phyloP scores from a whole-genome alignment of 2,329 filamentous ascomycete species.

The Fusarium irregulare region DNA sequence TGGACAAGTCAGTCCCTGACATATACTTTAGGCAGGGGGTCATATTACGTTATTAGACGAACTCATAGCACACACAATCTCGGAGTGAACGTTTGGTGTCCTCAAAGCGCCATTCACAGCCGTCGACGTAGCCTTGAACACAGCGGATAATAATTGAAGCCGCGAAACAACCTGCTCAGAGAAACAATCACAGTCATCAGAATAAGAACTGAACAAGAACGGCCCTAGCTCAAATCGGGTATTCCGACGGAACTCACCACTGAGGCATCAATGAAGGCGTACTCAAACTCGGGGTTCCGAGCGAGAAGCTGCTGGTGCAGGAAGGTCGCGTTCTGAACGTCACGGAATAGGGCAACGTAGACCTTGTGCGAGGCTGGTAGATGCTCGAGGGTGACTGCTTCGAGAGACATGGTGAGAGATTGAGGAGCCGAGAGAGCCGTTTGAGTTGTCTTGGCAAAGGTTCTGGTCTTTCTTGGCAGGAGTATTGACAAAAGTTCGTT shows the following conservation, averaged over 20 bases:
- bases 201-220: not conserved
- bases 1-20: conserved; percentile 51
- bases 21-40: not conserved
- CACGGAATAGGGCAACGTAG: conserved; percentile 78
- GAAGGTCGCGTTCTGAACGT: conserved; percentile 81
- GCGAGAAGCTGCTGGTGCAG: conserved; percentile 86
- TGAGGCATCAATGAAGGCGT: conserved; percentile 90
- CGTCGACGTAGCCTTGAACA: conserved; percentile 80
- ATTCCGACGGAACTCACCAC: conserved; percentile 64
- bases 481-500: conserved; percentile 14
- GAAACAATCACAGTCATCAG: conserved; percentile 13
- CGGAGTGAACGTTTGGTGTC: conserved; percentile 88
- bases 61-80: conserved; percentile 84
- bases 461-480: not conserved
- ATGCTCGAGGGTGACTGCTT: conserved; percentile 80
- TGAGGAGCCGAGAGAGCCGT: conserved; percentile 21
- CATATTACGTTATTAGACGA: conserved; percentile 80
- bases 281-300: conserved; percentile 87
- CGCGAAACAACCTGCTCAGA: conserved; percentile 72
- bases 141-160: conserved; percentile 77
- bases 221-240: conserved; percentile 23
- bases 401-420: conserved; percentile 61
- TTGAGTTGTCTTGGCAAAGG: not conserved
- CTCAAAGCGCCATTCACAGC: conserved; percentile 71
- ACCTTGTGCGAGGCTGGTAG: conserved; percentile 74